phyloP scores from a whole-genome alignment of 306 rosid species.

The Senna tora region DNA sequence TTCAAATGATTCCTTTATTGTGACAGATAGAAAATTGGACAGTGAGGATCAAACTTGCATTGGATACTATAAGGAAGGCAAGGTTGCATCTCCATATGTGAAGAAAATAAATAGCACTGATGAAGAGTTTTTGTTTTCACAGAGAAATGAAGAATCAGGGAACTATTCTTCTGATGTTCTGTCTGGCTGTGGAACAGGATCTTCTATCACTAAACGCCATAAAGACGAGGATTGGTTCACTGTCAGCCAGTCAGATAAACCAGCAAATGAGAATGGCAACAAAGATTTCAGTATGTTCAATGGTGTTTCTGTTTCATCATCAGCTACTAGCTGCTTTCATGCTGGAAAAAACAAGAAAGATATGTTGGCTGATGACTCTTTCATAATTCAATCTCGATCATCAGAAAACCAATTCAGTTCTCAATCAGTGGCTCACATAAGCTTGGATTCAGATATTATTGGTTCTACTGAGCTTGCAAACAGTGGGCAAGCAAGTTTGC shows the following conservation, averaged over 20 bases:
- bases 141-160: conserved; percentile 55
- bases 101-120: conserved; percentile 50
- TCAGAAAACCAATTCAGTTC: conserved; percentile 58
- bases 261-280: conserved; percentile 41
- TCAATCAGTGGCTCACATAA: conserved; percentile 58
- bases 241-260: conserved; percentile 48
- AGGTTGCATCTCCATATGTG: conserved; percentile 41
- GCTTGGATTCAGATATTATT: conserved; percentile 65
- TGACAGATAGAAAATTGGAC: conserved; percentile 49
- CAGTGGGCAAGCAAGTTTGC: conserved; percentile 46
- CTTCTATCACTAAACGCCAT: conserved; percentile 52
- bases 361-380: conserved; percentile 76
- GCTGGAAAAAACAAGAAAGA: conserved; percentile 62
- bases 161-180: conserved; percentile 41
- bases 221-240: conserved; percentile 80
- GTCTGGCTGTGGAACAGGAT: conserved; percentile 44
- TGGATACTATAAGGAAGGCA: conserved; percentile 62
- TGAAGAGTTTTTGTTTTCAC: conserved; percentile 64
- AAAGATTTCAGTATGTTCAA: conserved; percentile 53
- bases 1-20: conserved; percentile 72
- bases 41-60: conserved; percentile 35
- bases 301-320: conserved; percentile 53
- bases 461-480: conserved; percentile 57
- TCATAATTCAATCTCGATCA: conserved; percentile 77
- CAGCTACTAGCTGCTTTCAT: conserved; percentile 37